Evolutionary conservation across 106 monocot genomes (phyloP).

Genomic region (Acorus calamus): DNA sequence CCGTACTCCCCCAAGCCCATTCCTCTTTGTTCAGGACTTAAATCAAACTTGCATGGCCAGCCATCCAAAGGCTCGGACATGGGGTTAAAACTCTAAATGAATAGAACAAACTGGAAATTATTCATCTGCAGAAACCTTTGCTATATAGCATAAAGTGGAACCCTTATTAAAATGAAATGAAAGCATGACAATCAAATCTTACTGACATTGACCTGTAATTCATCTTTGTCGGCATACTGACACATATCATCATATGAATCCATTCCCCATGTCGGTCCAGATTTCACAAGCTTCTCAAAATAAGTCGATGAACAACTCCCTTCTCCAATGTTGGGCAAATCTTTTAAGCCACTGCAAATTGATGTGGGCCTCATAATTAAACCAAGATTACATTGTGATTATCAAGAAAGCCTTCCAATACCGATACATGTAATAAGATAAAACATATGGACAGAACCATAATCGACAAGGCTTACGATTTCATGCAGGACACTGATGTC

Average conservation of each 20-base stretch:
- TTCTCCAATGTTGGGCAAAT: conserved; percentile 5
- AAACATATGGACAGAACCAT: background rate
- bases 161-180: too few species aligned
- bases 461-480: conserved; percentile 18
- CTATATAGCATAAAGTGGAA: too few species aligned
- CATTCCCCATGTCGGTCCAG: conserved; percentile 44
- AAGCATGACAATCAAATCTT: too few species aligned
- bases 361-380: background rate
- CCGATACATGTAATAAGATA: too few species aligned
- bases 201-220: conserved; percentile 10
- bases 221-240: conserved; percentile 33
- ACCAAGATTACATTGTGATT: conserved; percentile 1
- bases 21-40: conserved; percentile 29
- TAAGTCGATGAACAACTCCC: conserved; percentile 20
- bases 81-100: conserved; percentile 73
- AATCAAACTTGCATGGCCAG: conserved; percentile 55
- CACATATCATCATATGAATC: conserved; percentile 46
- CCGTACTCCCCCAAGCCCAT: conserved; percentile 8
- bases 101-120: conserved; percentile 2
- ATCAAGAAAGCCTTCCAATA: too few species aligned
- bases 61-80: conserved; percentile 80
- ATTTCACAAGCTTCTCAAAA: conserved; percentile 11
- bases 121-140: too few species aligned
- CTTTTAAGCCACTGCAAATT: conserved; percentile 3
- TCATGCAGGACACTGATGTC: conserved; percentile 9